Evolutionary conservation across 2,329 filamentous ascomycete species (phyloP).

Genomic region (Hymenoscyphus fraxineus): DNA sequence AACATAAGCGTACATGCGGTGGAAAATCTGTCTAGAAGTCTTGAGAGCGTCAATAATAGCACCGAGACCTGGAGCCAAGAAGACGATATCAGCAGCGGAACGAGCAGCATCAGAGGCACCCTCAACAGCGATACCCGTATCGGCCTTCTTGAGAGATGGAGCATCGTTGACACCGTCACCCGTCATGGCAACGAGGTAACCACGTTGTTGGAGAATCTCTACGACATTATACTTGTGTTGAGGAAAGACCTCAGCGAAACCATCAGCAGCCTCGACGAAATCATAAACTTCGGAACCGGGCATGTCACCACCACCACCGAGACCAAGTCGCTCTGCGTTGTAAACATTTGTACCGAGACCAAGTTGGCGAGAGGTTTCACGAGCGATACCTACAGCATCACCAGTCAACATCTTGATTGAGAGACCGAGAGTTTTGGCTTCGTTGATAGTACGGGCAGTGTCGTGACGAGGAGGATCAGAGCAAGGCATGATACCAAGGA

Average conservation of each 20-base stretch:
- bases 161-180: conserved; percentile 95
- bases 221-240: conserved; percentile 96
- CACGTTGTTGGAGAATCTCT: conserved; percentile 89
- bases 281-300: conserved; percentile 91
- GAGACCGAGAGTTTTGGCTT: conserved; percentile 81
- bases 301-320: conserved; percentile 88
- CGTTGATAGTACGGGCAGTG: conserved; percentile 83
- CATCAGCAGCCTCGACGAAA: conserved; percentile 92
- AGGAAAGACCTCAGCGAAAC: conserved; percentile 91
- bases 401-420: conserved; percentile 96
- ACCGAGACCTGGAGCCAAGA: conserved; percentile 85
- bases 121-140: conserved; percentile 93
- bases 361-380: conserved; percentile 86
- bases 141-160: conserved; percentile 89
- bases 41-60: conserved; percentile 91
- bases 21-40: conserved; percentile 91
- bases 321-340: conserved; percentile 87
- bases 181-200: conserved; percentile 93
- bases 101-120: conserved; percentile 87
- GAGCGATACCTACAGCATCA: conserved; percentile 88
- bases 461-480: conserved; percentile 88
- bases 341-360: conserved; percentile 91
- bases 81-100: conserved; percentile 89
- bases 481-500: conserved; percentile 93
- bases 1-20: conserved; percentile 95